Evolutionary conservation across 352 stramenopile species (phyloP).

Genomic region (Phytophthora sp.): DNA sequence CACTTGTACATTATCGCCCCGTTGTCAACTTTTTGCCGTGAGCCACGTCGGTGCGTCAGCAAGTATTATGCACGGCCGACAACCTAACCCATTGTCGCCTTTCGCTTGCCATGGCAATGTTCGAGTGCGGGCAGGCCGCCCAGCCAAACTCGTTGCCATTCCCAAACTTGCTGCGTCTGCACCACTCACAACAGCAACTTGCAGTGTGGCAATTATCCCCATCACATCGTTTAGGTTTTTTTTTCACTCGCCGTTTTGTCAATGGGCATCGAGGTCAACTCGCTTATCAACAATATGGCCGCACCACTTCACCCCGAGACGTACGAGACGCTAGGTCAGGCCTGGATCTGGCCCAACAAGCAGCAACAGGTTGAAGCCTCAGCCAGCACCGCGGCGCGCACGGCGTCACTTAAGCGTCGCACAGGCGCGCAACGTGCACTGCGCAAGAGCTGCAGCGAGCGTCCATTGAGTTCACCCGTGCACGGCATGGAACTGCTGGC

Average conservation of each 20-base stretch:
- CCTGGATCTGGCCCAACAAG: conserved; percentile 43
- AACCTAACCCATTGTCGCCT: conserved; percentile 27
- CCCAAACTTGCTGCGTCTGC: conserved; percentile 31
- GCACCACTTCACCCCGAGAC: conserved; percentile 34
- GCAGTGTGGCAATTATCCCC: conserved; percentile 8
- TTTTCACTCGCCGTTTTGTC: neutral
- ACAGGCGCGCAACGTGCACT: conserved; percentile 33
- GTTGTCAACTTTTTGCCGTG: conserved; percentile 26
- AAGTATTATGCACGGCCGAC: conserved; percentile 15
- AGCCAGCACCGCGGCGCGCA: conserved; percentile 21
- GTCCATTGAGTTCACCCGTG: conserved; percentile 30
- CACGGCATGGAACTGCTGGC: conserved; percentile 18
- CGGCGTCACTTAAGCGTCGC: conserved; percentile 40
- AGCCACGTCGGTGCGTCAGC: conserved; percentile 28
- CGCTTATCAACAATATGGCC: conserved; percentile 22
- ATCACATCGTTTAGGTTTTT: neutral
- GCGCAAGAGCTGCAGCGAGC: conserved; percentile 50
- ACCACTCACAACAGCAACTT: conserved; percentile 12
- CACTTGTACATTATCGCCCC: conserved; percentile 28
- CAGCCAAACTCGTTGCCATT: neutral
- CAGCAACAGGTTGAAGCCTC: conserved; percentile 39
- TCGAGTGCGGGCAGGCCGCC: neutral
- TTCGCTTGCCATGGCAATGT: conserved; percentile 26
- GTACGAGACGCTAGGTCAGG: conserved; percentile 47
- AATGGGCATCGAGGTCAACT: conserved; percentile 29